These are phyloP conservation scores for Colletotrichum tamarilloi DNA, from an alignment of 2,329 filamentous ascomycete genomes.

Conservation along the genomic window DNA sequence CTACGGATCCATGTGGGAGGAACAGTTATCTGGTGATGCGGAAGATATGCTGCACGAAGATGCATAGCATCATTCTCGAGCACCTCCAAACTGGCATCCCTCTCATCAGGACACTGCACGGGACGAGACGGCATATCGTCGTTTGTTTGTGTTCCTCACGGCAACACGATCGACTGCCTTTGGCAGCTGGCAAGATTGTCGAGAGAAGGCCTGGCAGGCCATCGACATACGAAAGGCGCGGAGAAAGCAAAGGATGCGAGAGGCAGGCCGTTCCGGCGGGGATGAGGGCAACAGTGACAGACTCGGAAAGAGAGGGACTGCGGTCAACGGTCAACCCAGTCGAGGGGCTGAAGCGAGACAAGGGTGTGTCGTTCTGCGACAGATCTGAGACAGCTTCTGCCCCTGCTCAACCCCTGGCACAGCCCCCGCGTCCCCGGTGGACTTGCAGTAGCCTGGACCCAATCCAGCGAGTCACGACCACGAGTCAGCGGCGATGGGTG, in stretches of 20 bases:
- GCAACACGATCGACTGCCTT: background rate
- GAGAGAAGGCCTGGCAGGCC: background rate
- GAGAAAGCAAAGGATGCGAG: background rate
- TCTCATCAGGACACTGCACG: background rate
- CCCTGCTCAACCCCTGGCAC: slow-evolving; percentile 40
- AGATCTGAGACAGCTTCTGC: slow-evolving; percentile 53
- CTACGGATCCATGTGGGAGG: background rate
- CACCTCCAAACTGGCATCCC: background rate
- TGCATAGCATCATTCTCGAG: background rate
- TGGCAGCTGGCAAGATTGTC: background rate
- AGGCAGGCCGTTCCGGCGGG: background rate
- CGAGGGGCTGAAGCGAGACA: slow-evolving; percentile 35
- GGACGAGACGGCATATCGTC: background rate
- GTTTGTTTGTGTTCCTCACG: background rate
- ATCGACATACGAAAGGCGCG: background rate
- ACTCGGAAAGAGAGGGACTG: background rate
- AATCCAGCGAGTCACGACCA: slow-evolving; percentile 33
- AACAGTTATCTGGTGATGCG: background rate
- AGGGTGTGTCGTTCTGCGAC: slow-evolving; percentile 50
- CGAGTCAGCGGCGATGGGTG: slow-evolving; percentile 26
- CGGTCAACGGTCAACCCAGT: slow-evolving; percentile 31
- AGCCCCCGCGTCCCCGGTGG: slow-evolving; percentile 38
- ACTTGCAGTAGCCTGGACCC: slow-evolving; percentile 27
- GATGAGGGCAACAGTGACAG: slow-evolving; percentile 2
- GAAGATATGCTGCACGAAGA: background rate